Evolutionary conservation across 2,329 filamentous ascomycete genomes (phyloP), one percentile per base, ranked within the genome.

Genomic region (Colletotrichum falcatum): DNA sequence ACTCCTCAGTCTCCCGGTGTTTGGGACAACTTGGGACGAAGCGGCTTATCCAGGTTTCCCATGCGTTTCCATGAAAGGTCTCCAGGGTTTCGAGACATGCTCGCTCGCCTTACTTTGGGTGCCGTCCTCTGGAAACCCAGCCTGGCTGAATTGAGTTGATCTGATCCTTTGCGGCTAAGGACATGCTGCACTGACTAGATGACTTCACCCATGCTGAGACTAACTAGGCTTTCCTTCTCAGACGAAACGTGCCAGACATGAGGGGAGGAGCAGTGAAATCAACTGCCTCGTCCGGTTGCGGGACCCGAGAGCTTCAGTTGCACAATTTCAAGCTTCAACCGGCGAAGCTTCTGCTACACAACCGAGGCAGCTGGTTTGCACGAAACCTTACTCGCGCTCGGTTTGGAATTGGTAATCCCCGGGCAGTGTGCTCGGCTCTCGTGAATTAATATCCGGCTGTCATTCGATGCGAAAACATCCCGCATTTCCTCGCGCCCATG

Each of bases 121-220:
- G 6, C 12, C 12, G 14, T 49, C 11, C 26, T 42, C 12, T n/a
- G 48, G 48, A 46, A 46, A 39, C 5, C 39, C 35, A 26, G 46
- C 30, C 26, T 51, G 64, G 33, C 6, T 46, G 58, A 63, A 68
- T 68, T 68, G 68, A 63, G 68, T 71, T 71, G 68, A 46, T 59
- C 68, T 68, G 64, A 60, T 62, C 3, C 20, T 51, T 35, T 7
- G 9, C 46, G 46, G 14, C 46, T n/a, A 18, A 12, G 28, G 23
- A 9, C 9, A 16, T 30, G 14, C 35, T 56, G 14, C 54, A 39
- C 46, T 51, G 46, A 61, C 23, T 51, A 51, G 12, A 51, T 28
- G 23, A 28, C n/a, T 49, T 39, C 23, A 51, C n/a, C 28, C 18
- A 28, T 14, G 35, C 11, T 11, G 46, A 61, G n/a, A 37, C 33